Conservation (phyloP, 129 eudicot species). For the Helianthus annuus region DNA sequence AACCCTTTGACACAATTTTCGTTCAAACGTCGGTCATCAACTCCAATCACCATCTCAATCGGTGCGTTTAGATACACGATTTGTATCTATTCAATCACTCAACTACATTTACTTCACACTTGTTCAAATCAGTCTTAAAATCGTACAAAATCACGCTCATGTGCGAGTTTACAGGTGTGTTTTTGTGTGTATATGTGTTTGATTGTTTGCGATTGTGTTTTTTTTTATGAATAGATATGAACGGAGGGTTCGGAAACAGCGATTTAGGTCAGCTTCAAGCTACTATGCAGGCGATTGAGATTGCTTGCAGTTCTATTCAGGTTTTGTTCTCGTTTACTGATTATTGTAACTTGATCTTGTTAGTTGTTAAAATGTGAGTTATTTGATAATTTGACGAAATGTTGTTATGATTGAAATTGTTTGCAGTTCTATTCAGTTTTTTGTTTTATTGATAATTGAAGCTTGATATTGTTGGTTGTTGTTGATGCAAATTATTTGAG, state of each 20-base stretch:
- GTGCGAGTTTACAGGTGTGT: neutral
- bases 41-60: slow-evolving; percentile 18
- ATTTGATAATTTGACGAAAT: neutral
- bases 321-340: slow-evolving; percentile 27
- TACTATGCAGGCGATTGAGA: slow-evolving; percentile 73
- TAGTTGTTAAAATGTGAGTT: neutral
- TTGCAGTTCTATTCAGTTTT: slow-evolving; percentile 83
- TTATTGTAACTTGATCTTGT: slow-evolving; percentile 4
- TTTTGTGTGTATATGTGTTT: slow-evolving; percentile 12
- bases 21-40: slow-evolving; percentile 3
- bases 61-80: slow-evolving; percentile 22
- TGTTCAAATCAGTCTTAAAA: neutral
- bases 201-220: slow-evolving; percentile 1
- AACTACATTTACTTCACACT: slow-evolving; percentile 22
- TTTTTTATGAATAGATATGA: slow-evolving; percentile 33
- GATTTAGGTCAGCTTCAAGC: slow-evolving; percentile 82
- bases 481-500: neutral
- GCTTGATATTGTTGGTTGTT: neutral
- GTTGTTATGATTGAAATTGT: slow-evolving; percentile 39
- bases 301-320: slow-evolving; percentile 90
- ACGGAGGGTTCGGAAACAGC: slow-evolving; percentile 41
- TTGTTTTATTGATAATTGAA: neutral
- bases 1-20: slow-evolving; percentile 12
- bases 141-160: neutral
- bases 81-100: slow-evolving; percentile 9